A percentile compares a stretch with the other conserved stretches of the same genome.
phyloP scores from a whole-genome alignment of 805 yeast genomes.

The Kockiozyma suomiensis region DNA sequence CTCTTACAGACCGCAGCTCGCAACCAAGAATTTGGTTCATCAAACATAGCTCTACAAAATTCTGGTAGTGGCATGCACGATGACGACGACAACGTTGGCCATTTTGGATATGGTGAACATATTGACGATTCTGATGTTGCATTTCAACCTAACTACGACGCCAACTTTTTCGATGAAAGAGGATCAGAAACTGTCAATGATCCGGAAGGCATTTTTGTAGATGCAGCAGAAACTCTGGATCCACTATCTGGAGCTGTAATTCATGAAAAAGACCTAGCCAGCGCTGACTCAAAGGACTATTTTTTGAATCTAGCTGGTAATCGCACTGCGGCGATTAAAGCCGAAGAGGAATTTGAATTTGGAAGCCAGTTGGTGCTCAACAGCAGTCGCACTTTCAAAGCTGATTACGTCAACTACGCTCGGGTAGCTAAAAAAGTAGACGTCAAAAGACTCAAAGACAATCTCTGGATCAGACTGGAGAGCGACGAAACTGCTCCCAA shows the following conservation, averaged over 20 bases:
- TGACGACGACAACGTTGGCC: conserved; percentile 41
- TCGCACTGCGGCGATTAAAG: conserved; percentile 13
- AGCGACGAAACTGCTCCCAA: conserved; percentile 29
- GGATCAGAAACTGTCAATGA: conserved; percentile 46
- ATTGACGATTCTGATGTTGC: conserved; percentile 19
- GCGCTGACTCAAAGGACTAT: not conserved
- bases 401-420: conserved; percentile 57
- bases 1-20: not conserved
- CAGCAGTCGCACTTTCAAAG: conserved; percentile 22
- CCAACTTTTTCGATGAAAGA: conserved; percentile 43
- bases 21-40: too few relatives aligned
- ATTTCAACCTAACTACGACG: conserved; percentile 32
- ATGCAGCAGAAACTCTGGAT: conserved; percentile 21
- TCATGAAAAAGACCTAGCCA: not conserved
- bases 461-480: conserved; percentile 62
- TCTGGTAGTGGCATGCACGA: not conserved
- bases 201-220: conserved; percentile 20
- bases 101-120: conserved; percentile 21
- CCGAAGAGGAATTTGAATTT: conserved; percentile 29
- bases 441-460: conserved; percentile 69
- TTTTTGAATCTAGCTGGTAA: conserved; percentile 1
- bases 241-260: not conserved
- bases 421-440: conserved; percentile 79
- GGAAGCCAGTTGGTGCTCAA: conserved; percentile 31
- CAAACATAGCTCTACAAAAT: not conserved